Evolutionary conservation across 2,329 filamentous ascomycete species (phyloP), one percentile per base, ranked within the genome.

Genomic region (Penicillium sp.): DNA sequence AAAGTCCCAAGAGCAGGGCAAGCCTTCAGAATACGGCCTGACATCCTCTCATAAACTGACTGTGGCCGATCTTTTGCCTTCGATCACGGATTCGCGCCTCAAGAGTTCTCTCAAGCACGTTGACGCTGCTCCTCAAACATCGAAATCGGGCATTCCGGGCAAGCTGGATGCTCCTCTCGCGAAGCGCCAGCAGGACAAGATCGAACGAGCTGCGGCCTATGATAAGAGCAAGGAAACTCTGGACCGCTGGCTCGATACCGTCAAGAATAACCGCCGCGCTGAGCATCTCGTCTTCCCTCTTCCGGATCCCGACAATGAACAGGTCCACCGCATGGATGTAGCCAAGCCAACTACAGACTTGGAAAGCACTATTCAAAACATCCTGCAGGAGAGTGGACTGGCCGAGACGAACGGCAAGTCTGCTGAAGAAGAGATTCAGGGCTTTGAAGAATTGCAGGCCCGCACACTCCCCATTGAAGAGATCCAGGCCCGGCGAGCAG

Each of bases 251-350:
- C 87, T 87, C 28, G 92, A 96, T 54, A 97, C 94, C 0, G 91
- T 99, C 65, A 95, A 96, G 74, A 85, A 90, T 28, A 96, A 96
- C 71, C 87, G 94, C 53, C 83, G 90, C 61, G 92, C 92, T 1
- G 94, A 97, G 57, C 90, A 96, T 69, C 78, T 99, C 11, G 80
- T 86, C 18, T 99, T 99, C 65, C 94, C 94, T 5, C 79, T 97
- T 0, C 81, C 87, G 2, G 87, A 90, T 63, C 87, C 86, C 35
- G 83, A 85, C 52, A 84, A 80, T 20, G 79, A 78, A 46, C 69
- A 76, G 48, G 80, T 79, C 25, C 83, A 84, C 18, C 71, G 77
- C 10, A 69, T 80, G 40, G 84, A 80, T 20, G 71, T 75, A 31
- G 79, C 84, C 31, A 81, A 82, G 43, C 84, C 89, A 0, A 81